These are phyloP conservation scores for Sequoiadendron giganteum DNA, from an alignment of 75 land plant genomes.

Conservation along the genomic window DNA sequence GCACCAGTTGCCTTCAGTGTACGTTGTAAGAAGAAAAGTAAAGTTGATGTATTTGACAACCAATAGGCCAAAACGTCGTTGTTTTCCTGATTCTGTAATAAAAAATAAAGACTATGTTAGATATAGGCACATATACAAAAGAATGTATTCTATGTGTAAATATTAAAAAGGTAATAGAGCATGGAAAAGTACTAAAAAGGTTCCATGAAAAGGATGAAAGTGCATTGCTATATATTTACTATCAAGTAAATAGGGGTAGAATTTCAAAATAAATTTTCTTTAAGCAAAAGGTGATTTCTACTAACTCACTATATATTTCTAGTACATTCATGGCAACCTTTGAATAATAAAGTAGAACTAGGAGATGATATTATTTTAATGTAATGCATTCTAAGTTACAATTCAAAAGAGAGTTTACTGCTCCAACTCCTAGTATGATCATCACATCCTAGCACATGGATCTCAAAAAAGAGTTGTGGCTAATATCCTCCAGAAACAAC, in stretches of 20 bases:
- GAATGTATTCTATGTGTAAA: too few species aligned
- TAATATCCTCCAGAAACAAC: too few species aligned
- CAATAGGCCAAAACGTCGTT: constrained; percentile 96
- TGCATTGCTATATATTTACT: neutral
- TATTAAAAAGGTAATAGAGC: neutral
- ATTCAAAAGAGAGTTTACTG: too few species aligned
- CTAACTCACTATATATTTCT: neutral
- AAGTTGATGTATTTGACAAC: constrained; percentile 93
- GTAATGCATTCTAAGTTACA: too few species aligned
- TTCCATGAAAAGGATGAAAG: neutral
- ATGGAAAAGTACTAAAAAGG: neutral
- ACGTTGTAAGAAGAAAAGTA: constrained; percentile 83
- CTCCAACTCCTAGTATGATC: too few species aligned
- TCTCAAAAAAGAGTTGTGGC: too few species aligned
- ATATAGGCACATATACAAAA: neutral
- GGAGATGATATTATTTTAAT: too few species aligned
- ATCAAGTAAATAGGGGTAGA: neutral
- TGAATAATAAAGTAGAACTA: too few species aligned
- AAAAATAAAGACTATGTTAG: neutral
- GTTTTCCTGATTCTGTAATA: constrained; percentile 84
- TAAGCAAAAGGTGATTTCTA: too few species aligned
- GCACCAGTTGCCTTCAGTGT: constrained; percentile 96
- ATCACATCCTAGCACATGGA: too few species aligned
- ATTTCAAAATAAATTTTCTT: too few species aligned
- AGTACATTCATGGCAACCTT: neutral